These are phyloP conservation scores for Hyphopichia fennica DNA, from an alignment of 1,139 yeast genomes.

Conservation along the genomic window DNA sequence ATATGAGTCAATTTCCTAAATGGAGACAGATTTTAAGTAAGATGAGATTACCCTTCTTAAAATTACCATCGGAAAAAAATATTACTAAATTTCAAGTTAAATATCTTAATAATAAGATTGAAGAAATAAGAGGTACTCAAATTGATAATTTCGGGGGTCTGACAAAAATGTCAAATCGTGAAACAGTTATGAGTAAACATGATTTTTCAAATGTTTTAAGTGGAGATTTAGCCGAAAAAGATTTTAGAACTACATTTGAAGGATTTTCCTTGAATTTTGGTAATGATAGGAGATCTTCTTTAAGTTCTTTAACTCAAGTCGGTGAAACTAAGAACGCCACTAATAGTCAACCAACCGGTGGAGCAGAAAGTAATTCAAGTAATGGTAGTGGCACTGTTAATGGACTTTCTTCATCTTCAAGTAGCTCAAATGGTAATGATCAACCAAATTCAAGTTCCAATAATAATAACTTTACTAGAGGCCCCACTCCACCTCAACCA, in stretches of 20 bases:
- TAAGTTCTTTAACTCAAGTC: constrained; percentile 6
- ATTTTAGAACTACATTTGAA: constrained; percentile 32
- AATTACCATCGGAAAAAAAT: constrained; percentile 40
- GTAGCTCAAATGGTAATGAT: constrained; percentile 1
- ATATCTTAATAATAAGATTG: constrained; percentile 18
- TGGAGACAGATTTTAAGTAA: constrained; percentile 40
- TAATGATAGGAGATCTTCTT: constrained; percentile 6
- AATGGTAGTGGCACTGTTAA: constrained; percentile 8
- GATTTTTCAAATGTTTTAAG: constrained; percentile 40
- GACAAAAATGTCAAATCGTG: background rate
- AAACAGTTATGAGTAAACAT: constrained; percentile 22
- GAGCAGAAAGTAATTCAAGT: constrained; percentile 8
- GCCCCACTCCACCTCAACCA: background rate
- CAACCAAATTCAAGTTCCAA: background rate
- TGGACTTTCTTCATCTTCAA: constrained; percentile 13
- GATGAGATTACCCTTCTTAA: constrained; percentile 42
- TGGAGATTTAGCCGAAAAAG: constrained; percentile 29
- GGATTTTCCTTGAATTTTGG: constrained; percentile 28
- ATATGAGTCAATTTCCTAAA: constrained; percentile 20
- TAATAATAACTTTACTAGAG: background rate
- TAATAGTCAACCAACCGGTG: constrained; percentile 10
- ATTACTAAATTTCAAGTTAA: constrained; percentile 26
- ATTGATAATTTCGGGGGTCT: constrained; percentile 1
- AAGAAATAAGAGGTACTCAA: constrained; percentile 5
- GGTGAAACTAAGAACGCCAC: background rate